phyloP scores from a whole-genome alignment of 1,284 basidiomycete species.

The Ustilago sp. region DNA sequence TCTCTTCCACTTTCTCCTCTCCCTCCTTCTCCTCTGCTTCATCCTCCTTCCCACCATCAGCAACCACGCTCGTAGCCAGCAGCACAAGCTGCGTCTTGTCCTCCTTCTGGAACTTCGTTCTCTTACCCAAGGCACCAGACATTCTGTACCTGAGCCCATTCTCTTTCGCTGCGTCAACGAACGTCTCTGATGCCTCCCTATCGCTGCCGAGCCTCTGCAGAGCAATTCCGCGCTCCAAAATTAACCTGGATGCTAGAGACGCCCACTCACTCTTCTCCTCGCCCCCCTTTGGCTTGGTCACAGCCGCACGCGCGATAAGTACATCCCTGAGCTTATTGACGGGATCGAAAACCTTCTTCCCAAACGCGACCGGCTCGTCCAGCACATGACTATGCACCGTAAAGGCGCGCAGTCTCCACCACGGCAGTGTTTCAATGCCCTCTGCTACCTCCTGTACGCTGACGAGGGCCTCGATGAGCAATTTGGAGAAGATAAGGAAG shows the following conservation, averaged over 20 bases:
- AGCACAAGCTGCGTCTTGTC: conserved; percentile 91
- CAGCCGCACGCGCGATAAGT: conserved; percentile 30
- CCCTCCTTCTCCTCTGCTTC: conserved; percentile 40
- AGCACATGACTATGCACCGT: conserved; percentile 85
- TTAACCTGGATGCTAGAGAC: conserved; percentile 78
- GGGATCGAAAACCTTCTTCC: conserved; percentile 72
- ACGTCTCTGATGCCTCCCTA: conserved; percentile 81
- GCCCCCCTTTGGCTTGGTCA: conserved; percentile 59
- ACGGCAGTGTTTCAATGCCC: conserved; percentile 49
- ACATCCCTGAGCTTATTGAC: conserved; percentile 73
- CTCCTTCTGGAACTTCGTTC: conserved; percentile 91
- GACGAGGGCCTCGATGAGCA: conserved; percentile 75
- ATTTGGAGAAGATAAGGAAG: conserved; percentile 81
- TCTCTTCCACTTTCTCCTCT: conserved; percentile 17
- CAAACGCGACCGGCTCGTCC: conserved; percentile 82
- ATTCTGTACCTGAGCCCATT: conserved; percentile 89
- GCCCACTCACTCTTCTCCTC: conserved; percentile 67
- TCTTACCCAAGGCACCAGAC: conserved; percentile 90
- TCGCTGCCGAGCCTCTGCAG: conserved; percentile 82
- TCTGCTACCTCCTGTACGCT: not conserved
- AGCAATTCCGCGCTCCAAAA: conserved; percentile 84
- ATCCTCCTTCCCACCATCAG: conserved; percentile 50
- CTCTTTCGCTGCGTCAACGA: conserved; percentile 81
- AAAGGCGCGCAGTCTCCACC: conserved; percentile 83
- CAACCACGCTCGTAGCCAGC: conserved; percentile 80